A percentile compares a stretch with the other conserved stretches of the same genome.
Conservation (phyloP, 2,329 filamentous ascomycete species). For the Fusarium nanum region DNA sequence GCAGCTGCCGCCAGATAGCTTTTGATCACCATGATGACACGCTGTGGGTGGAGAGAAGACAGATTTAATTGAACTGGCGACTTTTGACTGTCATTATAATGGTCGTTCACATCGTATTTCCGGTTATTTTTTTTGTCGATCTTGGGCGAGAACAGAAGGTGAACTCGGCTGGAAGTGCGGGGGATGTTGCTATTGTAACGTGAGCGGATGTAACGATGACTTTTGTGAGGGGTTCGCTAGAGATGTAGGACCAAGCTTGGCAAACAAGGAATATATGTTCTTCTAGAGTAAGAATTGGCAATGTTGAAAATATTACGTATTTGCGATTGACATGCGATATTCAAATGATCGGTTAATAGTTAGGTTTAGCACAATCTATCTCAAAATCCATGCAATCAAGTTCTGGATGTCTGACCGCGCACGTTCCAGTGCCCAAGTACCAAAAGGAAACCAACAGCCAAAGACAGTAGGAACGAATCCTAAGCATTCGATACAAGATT, state of each 20-base stretch:
- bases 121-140: constrained; percentile 1
- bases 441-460: not conserved
- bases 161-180: constrained; percentile 1
- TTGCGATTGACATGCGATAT: no score
- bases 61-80: accelerated
- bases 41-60: not conserved
- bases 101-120: not conserved
- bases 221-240: no score
- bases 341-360: no score
- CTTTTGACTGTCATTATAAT: accelerated
- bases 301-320: no score
- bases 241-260: no score
- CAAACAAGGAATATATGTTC: no score
- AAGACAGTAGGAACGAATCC: not conserved
- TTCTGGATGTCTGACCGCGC: no score
- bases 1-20: not conserved
- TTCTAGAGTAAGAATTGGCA: no score
- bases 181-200: constrained; percentile 1
- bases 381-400: no score
- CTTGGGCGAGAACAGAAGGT: not conserved
- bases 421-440: not conserved
- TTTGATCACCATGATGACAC: not conserved
- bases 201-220: not conserved
- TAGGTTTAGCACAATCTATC: no score
- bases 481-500: not conserved